Evolutionary conservation across 2,329 filamentous ascomycete genomes (phyloP).

Genomic region (Laburnicola sp.): DNA sequence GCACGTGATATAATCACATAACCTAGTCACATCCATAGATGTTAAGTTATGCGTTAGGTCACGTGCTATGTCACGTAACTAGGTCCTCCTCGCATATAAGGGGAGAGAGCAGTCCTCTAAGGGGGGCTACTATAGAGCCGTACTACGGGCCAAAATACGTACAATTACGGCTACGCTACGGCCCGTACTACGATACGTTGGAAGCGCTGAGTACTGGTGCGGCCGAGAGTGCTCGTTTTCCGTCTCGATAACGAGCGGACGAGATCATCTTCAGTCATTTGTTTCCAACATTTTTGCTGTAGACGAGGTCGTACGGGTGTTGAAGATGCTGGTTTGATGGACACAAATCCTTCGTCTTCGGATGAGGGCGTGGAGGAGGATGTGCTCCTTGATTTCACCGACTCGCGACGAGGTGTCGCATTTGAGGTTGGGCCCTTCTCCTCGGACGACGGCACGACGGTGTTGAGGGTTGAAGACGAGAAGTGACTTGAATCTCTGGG

Average conservation of each 20-base stretch:
- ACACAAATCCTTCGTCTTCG: conserved; percentile 26
- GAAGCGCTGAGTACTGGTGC: no score
- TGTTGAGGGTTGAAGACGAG: conserved; percentile 17
- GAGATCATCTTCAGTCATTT: conserved; percentile 56
- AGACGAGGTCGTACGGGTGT: conserved; percentile 23
- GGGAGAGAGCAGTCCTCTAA: no score
- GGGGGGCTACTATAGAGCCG: no score
- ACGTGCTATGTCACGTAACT: no score
- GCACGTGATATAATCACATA: no score
- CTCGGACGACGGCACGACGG: conserved; percentile 17
- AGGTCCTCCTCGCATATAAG: no score
- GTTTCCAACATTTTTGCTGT: conserved; percentile 25
- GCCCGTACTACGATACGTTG: no score
- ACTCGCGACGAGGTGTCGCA: conserved; percentile 3
- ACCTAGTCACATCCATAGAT: no score
- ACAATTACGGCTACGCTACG: no score
- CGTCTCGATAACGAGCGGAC: conserved; percentile 55
- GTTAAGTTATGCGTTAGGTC: no score
- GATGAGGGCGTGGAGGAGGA: conserved; percentile 9
- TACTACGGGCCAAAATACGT: no score
- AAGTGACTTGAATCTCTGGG: conserved; percentile 8
- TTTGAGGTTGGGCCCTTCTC: conserved; percentile 9
- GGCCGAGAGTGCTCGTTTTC: conserved; percentile 46
- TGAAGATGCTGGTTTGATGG: conserved; percentile 25
- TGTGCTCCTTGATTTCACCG: conserved; percentile 12